Evolutionary conservation across 164 flowering plant genomes (phyloP).

Genomic region (Amborella trichopoda): DNA sequence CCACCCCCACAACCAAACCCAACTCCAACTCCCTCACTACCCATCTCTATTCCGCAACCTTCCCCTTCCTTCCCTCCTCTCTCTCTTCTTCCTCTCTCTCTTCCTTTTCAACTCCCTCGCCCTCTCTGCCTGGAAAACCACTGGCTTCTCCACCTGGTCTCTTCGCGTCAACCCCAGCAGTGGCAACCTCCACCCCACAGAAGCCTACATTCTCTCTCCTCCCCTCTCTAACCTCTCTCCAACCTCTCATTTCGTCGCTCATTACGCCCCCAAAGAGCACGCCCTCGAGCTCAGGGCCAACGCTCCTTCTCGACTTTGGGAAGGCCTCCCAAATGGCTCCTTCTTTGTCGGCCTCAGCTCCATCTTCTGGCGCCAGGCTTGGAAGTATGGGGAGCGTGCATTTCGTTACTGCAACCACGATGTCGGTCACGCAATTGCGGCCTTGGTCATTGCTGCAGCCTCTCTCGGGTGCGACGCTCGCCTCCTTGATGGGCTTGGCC

Average conservation of each 20-base stretch:
- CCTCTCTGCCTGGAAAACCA: constrained; percentile 84
- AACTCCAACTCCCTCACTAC: constrained; percentile 24
- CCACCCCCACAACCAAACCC: constrained; percentile 43
- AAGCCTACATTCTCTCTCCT: constrained; percentile 64
- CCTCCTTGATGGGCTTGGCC: constrained; percentile 72
- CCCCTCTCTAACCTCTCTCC: constrained; percentile 33
- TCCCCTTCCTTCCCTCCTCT: constrained; percentile 48
- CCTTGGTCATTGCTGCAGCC: constrained; percentile 69
- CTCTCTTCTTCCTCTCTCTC: constrained; percentile 47
- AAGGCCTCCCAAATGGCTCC: constrained; percentile 28
- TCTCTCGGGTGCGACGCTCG: constrained; percentile 81
- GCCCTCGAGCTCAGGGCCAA: constrained; percentile 49
- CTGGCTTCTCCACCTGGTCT: constrained; percentile 83
- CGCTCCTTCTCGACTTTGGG: constrained; percentile 28
- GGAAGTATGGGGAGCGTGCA: constrained; percentile 93
- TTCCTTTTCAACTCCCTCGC: constrained; percentile 71
- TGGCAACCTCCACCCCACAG: constrained; percentile 94
- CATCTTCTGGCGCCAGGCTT: constrained; percentile 90
- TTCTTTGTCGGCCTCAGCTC: constrained; percentile 76
- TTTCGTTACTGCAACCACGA: constrained; percentile 91
- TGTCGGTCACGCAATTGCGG: constrained; percentile 84
- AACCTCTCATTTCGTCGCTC: constrained; percentile 56
- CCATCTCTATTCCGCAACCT: constrained; percentile 40
- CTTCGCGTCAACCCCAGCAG: constrained; percentile 95
- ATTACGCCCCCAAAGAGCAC: constrained; percentile 83